Evolutionary conservation across 306 rosid genomes (phyloP).

Genomic region (Parietaria judaica): DNA sequence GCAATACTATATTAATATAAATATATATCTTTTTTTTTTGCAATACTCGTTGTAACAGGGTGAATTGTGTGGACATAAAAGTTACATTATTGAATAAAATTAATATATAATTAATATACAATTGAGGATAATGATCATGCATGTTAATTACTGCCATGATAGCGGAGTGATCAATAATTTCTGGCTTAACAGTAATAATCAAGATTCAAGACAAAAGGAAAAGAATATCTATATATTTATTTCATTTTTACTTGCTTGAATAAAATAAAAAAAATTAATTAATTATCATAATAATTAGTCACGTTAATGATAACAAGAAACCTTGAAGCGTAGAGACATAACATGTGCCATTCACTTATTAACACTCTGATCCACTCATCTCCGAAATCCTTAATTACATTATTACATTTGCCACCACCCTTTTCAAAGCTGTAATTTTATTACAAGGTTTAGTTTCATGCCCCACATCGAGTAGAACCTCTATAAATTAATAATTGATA

Average conservation of each 20-base stretch:
- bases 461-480: too few species aligned
- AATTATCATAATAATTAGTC: slow-evolving; percentile 4
- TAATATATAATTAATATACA: too few species aligned
- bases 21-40: too few species aligned
- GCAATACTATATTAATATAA: too few species aligned
- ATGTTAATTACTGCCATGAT: slow-evolving; percentile 10
- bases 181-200: not conserved
- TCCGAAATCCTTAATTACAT: not conserved
- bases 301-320: slow-evolving; percentile 12
- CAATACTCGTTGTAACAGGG: too few species aligned
- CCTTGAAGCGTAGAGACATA: slow-evolving; percentile 17
- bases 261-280: not conserved
- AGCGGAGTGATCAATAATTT: not conserved
- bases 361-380: slow-evolving; percentile 15
- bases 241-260: slow-evolving; percentile 2
- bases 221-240: not conserved
- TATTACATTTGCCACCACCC: not conserved
- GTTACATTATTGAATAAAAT: not conserved
- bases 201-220: not conserved
- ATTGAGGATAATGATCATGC: slow-evolving; percentile 2
- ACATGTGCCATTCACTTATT: slow-evolving; percentile 24
- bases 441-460: not conserved
- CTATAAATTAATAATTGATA: too few species aligned
- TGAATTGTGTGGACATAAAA: not conserved
- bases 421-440: not conserved